Conservation (phyloP, 106 monocot genomes). For the Agapanthus africanus region DNA sequence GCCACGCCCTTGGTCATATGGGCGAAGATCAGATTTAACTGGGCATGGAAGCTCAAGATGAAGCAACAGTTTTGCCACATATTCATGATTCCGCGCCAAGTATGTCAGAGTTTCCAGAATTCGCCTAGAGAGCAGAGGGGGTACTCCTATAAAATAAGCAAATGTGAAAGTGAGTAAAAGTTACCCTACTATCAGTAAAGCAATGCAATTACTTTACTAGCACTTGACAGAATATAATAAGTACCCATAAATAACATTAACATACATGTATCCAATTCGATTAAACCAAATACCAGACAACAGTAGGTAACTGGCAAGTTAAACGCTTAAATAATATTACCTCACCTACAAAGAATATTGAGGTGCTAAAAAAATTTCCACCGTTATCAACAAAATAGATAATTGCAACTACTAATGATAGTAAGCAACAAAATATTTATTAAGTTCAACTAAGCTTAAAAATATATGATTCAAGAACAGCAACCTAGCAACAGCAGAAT, state of each 20-base stretch:
- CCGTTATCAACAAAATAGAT: too few relatives aligned
- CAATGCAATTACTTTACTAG: not conserved
- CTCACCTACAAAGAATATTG: not conserved
- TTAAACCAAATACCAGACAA: not conserved
- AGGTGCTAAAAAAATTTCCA: not conserved
- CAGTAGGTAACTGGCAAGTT: not conserved
- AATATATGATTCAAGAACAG: too few relatives aligned
- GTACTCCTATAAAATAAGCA: slow-evolving; percentile 51
- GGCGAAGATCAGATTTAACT: slow-evolving; percentile 4
- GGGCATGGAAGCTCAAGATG: slow-evolving; percentile 56
- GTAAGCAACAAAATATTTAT: not conserved
- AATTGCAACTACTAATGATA: too few relatives aligned
- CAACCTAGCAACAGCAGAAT: not conserved
- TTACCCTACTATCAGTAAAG: not conserved
- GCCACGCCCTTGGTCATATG: slow-evolving; percentile 46
- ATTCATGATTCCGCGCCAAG: slow-evolving; percentile 79
- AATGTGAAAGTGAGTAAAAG: slow-evolving; percentile 1
- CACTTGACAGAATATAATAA: not conserved
- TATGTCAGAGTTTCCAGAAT: slow-evolving; percentile 80
- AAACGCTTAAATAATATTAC: not conserved
- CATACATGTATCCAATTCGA: not conserved
- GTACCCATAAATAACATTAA: not conserved
- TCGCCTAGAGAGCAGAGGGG: slow-evolving; percentile 84
- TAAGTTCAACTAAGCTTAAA: not conserved
- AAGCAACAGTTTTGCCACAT: slow-evolving; percentile 85